These are phyloP conservation scores for Penicillium sclerotiorum DNA, from an alignment of 2,329 filamentous ascomycete genomes.

Conservation along the genomic window DNA sequence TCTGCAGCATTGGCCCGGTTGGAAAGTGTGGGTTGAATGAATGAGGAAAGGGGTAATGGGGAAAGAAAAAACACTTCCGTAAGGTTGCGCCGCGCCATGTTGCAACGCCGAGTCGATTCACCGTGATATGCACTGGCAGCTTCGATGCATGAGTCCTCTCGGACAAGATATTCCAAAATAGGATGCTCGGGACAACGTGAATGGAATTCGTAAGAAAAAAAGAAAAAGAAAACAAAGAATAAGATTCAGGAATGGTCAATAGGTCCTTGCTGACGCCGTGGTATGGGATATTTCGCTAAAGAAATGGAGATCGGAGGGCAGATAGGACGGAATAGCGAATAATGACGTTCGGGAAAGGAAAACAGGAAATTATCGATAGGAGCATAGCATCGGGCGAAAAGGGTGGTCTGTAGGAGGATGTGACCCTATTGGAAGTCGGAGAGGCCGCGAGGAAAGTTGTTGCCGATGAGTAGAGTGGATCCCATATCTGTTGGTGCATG, in stretches of 20 bases:
- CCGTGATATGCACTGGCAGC: slow-evolving; percentile 8
- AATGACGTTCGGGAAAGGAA: background rate
- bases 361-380: background rate
- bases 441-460: slow-evolving; percentile 10
- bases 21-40: slow-evolving; percentile 13
- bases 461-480: slow-evolving; percentile 10
- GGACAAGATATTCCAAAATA: slow-evolving; percentile 12
- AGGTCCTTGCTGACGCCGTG: slow-evolving; percentile 12
- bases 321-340: slow-evolving; percentile 1
- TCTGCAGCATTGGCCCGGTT: slow-evolving; percentile 15
- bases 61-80: background rate
- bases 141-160: slow-evolving; percentile 15
- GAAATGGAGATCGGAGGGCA: slow-evolving; percentile 9
- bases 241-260: background rate
- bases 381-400: no score
- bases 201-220: background rate
- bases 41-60: slow-evolving; percentile 4
- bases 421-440: slow-evolving; percentile 22
- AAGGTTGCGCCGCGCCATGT: slow-evolving; percentile 8
- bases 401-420: no score
- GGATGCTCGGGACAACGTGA: slow-evolving; percentile 2
- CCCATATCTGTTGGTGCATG: background rate
- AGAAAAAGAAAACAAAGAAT: slow-evolving; percentile 1
- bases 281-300: slow-evolving; percentile 22
- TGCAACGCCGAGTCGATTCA: slow-evolving; percentile 15